Evolutionary conservation across 305 asterid genomes (phyloP), one percentile per base, ranked within the genome.

Genomic region (Fraxinus latifolia): DNA sequence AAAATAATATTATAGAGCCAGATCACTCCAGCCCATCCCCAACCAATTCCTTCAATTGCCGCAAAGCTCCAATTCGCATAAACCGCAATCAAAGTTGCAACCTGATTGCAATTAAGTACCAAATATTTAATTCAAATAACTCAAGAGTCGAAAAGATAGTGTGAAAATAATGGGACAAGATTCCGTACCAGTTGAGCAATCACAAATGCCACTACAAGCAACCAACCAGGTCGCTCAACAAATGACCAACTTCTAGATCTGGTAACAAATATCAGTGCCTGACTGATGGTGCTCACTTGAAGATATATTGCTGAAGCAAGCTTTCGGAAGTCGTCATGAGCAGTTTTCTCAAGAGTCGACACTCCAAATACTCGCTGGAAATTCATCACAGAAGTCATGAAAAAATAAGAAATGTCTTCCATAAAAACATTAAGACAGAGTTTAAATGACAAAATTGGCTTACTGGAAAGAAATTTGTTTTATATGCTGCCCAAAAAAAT

Each of bases 21-120:
- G 86, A 96, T 92, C 75, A 96, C 99, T 0, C 99, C 99, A 0
- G 99, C 99, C 99, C 99, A 96, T 74, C 99, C 97, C 99, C 99
- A 96, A n/a, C 99, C 99, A 29, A 94, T 96, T 84, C 99, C 99
- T 90, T 96, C 98, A n/a, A 96, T 92, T 60, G 99, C 98, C 31
- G 99, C 97, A 82, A 96, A 96, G 88, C 97, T 89, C 99, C 99
- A 96, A 85, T 83, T 96, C 32, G 98, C 99, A 77, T 96, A 96
- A 0, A 96, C 99, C 0, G 98, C 98, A 78, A 96, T 96, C 88
- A 96, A 85, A 21, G 99, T 96, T 74, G 99, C 99, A 53, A 96
- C 93, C 99, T 95, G 88, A 39, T 58, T 62, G 42, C 12, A 39
- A 74, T 7, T 11, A 77, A 85, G 77, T 33, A 71, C 23, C 5